phyloP scores from a whole-genome alignment of 2,329 filamentous ascomycete genomes.

The Cytospora leucostoma region DNA sequence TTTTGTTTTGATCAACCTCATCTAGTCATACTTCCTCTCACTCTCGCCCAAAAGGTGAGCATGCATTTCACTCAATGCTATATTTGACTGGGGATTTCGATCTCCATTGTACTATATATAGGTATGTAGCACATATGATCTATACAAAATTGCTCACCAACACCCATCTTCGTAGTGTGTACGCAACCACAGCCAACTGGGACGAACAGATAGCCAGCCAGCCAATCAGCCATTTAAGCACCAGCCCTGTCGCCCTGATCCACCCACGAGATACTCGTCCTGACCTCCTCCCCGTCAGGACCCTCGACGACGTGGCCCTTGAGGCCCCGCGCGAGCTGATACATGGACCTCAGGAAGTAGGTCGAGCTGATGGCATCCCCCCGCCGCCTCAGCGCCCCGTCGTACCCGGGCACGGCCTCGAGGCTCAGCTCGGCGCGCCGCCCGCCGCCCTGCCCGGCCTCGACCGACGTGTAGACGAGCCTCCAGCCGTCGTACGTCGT shows the following conservation, averaged over 20 bases:
- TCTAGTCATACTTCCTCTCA: not conserved
- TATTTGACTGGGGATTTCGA: not conserved
- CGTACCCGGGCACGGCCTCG: conserved; percentile 35
- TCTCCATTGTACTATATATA: not conserved
- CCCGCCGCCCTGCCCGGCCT: conserved; percentile 53
- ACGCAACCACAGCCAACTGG: not conserved
- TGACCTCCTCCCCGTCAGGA: conserved; percentile 8
- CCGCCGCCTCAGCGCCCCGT: conserved; percentile 14
- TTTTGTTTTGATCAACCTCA: not conserved
- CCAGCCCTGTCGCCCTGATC: not conserved
- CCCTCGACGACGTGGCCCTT: conserved; percentile 1
- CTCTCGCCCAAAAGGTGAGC: too few species aligned
- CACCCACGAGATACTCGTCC: conserved; percentile 19
- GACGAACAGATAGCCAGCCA: not conserved
- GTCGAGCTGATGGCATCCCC: conserved; percentile 3
- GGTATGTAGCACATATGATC: not conserved
- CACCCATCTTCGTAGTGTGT: not conserved
- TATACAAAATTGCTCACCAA: not conserved
- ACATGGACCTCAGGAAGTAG: conserved; percentile 22
- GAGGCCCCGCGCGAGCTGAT: conserved; percentile 24
- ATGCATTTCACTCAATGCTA: not conserved
- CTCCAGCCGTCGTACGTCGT: conserved; percentile 46
- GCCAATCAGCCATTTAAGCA: not conserved
- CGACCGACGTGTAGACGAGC: conserved; percentile 54
- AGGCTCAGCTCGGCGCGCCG: conserved; percentile 54